phyloP scores from a whole-genome alignment of 2,329 filamentous ascomycete genomes.

The Xylaria sp. region DNA sequence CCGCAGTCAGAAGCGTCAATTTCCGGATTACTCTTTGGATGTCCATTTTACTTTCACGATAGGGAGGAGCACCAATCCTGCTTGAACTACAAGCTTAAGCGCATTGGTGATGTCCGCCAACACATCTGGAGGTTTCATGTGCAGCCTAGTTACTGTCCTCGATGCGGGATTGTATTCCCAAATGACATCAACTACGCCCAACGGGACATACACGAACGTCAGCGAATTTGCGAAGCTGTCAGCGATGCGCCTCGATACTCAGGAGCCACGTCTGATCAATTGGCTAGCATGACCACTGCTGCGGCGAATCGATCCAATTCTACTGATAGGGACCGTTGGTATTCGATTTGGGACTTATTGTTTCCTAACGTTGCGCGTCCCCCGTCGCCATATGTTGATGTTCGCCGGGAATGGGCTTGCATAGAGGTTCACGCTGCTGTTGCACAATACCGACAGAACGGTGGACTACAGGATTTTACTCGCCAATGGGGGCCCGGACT shows the following conservation, averaged over 20 bases:
- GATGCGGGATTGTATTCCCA: conserved; percentile 7
- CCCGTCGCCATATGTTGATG: conserved; percentile 6
- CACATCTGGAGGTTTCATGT: conserved; percentile 14
- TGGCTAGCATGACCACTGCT: background rate
- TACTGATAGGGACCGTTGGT: conserved; percentile 5
- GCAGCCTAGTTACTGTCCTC: conserved; percentile 14
- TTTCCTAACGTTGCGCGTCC: background rate
- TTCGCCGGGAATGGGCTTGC: background rate
- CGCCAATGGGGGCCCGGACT: background rate
- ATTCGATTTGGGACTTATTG: conserved; percentile 20
- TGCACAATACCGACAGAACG: background rate
- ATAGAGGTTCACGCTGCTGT: background rate
- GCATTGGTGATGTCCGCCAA: conserved; percentile 19
- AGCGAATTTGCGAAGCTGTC: background rate
- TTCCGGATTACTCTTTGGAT: background rate
- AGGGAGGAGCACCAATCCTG: background rate
- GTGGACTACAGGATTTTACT: conserved; percentile 3
- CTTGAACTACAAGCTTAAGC: conserved; percentile 1
- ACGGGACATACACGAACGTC: background rate
- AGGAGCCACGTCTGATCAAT: conserved; percentile 11
- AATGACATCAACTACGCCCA: conserved; percentile 3
- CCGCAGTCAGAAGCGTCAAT: background rate
- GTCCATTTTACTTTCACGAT: conserved; percentile 17
- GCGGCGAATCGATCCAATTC: background rate
- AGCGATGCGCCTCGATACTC: background rate